A percentile compares a stretch with the other conserved stretches of the same genome.
Conservation (phyloP, 176 grass and related monocot species). For the Luzula sylvatica region DNA sequence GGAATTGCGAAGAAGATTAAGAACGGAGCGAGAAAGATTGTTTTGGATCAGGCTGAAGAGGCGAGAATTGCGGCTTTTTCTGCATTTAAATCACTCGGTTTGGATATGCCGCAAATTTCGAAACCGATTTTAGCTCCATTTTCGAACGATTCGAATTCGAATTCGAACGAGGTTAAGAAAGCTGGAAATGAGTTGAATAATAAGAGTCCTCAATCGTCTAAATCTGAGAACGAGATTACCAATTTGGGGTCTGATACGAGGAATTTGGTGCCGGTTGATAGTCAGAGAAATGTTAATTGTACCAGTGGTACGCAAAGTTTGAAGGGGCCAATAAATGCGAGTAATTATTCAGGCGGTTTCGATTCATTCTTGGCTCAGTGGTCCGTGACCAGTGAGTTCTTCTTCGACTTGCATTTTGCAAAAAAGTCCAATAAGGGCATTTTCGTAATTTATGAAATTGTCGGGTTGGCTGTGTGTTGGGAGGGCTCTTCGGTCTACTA, state of each 20-base stretch:
- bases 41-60: constrained; percentile 93
- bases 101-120: constrained; percentile 74
- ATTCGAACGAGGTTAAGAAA: constrained; percentile 3
- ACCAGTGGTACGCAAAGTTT: constrained; percentile 9
- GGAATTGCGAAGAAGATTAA: constrained; percentile 96
- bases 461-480: constrained; percentile 88
- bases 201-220: constrained; percentile 24
- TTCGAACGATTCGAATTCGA: neutral
- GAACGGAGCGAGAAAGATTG: constrained; percentile 81
- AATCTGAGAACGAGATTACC: constrained; percentile 10
- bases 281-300: neutral
- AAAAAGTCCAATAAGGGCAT: constrained; percentile 36
- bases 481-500: constrained; percentile 78
- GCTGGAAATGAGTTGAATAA: constrained; percentile 23
- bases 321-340: constrained; percentile 63
- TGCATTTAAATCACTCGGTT: constrained; percentile 85
- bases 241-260: neutral
- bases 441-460: constrained; percentile 46
- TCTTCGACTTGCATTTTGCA: constrained; percentile 81
- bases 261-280: neutral
- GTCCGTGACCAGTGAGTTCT: constrained; percentile 59
- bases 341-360: constrained; percentile 65
- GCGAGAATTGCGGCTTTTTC: constrained; percentile 80
- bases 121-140: constrained; percentile 38
- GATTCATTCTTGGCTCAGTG: constrained; percentile 68